Evolutionary conservation across 1,284 basidiomycete genomes (phyloP), one percentile per base, ranked within the genome.

Genomic region (Ceratobasidium sp.): DNA sequence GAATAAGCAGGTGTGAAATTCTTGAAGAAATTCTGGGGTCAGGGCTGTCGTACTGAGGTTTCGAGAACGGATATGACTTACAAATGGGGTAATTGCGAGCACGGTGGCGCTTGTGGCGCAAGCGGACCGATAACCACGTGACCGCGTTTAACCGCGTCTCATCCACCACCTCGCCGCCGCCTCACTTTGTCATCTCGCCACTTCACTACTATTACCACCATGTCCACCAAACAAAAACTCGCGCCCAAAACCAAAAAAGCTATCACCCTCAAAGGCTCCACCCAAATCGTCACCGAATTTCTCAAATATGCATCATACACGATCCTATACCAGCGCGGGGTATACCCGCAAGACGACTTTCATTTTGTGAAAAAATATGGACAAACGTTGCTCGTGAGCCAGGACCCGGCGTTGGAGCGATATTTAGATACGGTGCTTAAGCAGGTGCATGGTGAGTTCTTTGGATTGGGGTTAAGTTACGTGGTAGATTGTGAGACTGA

Each of bases 291-390:
- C 73, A 97, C 96, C 17, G 98, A 99, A 81, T 99, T 99, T 87
- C 99, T 99, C 88, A 97, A 97, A 86, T 99, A 47, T 59, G 2
- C 71, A 60, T 75, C 77, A 24, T 66, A 33, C 80, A 97, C 95
- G 22, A 98, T 99, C 80, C 86, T 99, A 59, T 99, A 98, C 84
- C 97, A 99, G 84, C 89, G 98, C 36, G 95, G 95, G 69, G 95
- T 99, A 36, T 99, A 99, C 82, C 97, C 98, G 0, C 92, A 95
- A 0, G 97, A 99, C 83, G 98, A 99, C 83, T 99, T 99, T 82
- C 97, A 98, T 80, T 95, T 97, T 93, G 95, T 98, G 74, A 98
- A 98, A 84, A 99, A 99, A 83, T 99, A 99, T 79, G 97, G 97
- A 0, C 91, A 99, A 78, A 97, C 96, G 0, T 94, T 99, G 79